These are phyloP conservation scores for Candida mesenterica DNA, from an alignment of 1,139 yeast species.

Conservation along the genomic window DNA sequence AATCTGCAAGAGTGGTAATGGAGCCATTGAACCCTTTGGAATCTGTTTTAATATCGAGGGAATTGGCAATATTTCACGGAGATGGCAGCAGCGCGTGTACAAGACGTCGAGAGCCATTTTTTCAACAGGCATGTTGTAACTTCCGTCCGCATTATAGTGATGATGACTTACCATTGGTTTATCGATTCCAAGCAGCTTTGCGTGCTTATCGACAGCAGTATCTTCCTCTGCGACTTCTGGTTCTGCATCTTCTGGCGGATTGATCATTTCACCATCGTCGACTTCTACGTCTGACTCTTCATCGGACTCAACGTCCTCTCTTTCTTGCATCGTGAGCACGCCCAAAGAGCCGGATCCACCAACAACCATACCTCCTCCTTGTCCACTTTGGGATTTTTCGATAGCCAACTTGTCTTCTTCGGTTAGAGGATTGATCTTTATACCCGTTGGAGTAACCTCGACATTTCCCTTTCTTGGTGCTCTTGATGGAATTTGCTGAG, in stretches of 20 bases:
- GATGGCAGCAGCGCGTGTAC: conserved; percentile 75
- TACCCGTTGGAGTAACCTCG: conserved; percentile 60
- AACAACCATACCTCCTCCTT: conserved; percentile 73
- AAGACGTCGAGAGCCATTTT: conserved; percentile 59
- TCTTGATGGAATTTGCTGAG: conserved; percentile 67
- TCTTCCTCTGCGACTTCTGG: conserved; percentile 20
- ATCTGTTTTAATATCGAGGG: conserved; percentile 76
- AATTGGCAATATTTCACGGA: conserved; percentile 70
- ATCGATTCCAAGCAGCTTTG: conserved; percentile 44
- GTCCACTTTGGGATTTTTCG: conserved; percentile 47
- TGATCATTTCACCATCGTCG: conserved; percentile 21
- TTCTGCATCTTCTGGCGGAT: background rate
- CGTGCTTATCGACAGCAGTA: conserved; percentile 40
- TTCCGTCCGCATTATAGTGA: conserved; percentile 10
- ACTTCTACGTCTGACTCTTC: conserved; percentile 12
- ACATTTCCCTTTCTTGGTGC: conserved; percentile 71
- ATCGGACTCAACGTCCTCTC: conserved; percentile 12
- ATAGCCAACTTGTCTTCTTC: conserved; percentile 52
- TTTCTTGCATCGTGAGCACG: conserved; percentile 22
- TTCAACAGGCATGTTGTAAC: conserved; percentile 36
- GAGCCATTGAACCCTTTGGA: conserved; percentile 67
- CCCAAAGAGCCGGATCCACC: conserved; percentile 74
- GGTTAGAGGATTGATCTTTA: conserved; percentile 58
- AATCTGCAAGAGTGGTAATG: conserved; percentile 61
- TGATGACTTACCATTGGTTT: conserved; percentile 44